Conservation (phyloP, 1,284 basidiomycete genomes). For the Ustilago hordei region DNA sequence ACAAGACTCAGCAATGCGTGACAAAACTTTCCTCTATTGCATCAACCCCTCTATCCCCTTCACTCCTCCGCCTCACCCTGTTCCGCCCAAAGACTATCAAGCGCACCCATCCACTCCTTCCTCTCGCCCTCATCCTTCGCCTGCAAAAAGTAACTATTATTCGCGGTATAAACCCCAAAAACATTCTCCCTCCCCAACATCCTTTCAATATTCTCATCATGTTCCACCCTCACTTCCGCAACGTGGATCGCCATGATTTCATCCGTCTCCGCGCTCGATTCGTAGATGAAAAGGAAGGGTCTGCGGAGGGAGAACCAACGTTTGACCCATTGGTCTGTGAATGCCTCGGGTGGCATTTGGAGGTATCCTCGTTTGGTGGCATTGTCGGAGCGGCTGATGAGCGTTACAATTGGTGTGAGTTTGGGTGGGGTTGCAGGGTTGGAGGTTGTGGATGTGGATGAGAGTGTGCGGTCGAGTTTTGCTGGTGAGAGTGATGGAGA, state of each 20-base stretch:
- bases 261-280: constrained; percentile 82
- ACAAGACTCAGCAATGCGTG: too few species aligned
- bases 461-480: constrained; percentile 2
- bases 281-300: constrained; percentile 90
- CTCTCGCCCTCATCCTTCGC: constrained; percentile 37
- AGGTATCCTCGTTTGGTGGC: constrained; percentile 86
- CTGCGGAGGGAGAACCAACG: constrained; percentile 85
- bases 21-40: neutral
- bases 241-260: constrained; percentile 85
- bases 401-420: constrained; percentile 53
- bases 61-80: neutral
- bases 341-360: constrained; percentile 82
- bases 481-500: neutral
- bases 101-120: constrained; percentile 48
- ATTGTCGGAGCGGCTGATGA: constrained; percentile 75
- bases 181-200: constrained; percentile 75
- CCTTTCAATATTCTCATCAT: constrained; percentile 84
- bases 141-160: constrained; percentile 60
- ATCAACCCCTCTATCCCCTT: neutral
- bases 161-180: constrained; percentile 57
- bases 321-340: constrained; percentile 82
- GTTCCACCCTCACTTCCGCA: constrained; percentile 84
- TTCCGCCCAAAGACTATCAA: constrained; percentile 19
- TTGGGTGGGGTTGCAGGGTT: constrained; percentile 19
- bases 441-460: neutral